Percentiles rank a stretch among this genome's conserved stretches.
Conservation (phyloP, 768 basidiomycete genomes). For the Pleurotus eryngii region DNA sequence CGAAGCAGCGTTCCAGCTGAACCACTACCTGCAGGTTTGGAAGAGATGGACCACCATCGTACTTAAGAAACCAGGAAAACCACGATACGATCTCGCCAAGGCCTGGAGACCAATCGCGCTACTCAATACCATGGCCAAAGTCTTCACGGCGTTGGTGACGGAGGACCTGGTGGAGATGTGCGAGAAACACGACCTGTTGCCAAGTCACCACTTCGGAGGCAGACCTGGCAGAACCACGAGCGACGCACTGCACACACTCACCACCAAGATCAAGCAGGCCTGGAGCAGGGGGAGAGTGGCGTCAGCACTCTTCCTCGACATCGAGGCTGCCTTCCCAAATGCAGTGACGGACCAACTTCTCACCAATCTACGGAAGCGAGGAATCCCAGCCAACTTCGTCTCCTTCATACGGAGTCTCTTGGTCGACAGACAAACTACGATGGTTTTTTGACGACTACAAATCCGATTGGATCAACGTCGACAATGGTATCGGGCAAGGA, state of each 20-base stretch:
- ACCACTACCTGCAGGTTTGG: background rate
- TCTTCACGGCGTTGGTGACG: background rate
- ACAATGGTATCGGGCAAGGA: background rate
- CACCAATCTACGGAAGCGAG: background rate
- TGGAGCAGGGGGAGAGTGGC: conserved; percentile 33
- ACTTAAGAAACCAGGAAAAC: background rate
- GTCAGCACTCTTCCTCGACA: conserved; percentile 36
- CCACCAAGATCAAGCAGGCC: conserved; percentile 29
- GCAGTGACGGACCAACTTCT: background rate
- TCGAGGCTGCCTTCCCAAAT: conserved; percentile 42
- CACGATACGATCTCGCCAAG: background rate
- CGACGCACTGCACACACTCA: conserved; percentile 13
- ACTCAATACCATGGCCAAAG: background rate
- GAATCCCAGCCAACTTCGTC: background rate
- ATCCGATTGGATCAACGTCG: background rate
- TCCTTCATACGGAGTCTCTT: background rate
- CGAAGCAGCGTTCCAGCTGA: background rate
- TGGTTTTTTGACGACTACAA: background rate
- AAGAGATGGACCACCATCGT: background rate
- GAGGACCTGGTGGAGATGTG: background rate
- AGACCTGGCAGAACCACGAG: background rate
- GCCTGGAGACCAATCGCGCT: background rate
- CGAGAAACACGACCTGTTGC: too few species aligned
- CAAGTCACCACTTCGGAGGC: background rate
- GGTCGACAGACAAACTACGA: background rate